Evolutionary conservation across 345 rosid species (phyloP).

Genomic region (Eucalyptus brandiana): DNA sequence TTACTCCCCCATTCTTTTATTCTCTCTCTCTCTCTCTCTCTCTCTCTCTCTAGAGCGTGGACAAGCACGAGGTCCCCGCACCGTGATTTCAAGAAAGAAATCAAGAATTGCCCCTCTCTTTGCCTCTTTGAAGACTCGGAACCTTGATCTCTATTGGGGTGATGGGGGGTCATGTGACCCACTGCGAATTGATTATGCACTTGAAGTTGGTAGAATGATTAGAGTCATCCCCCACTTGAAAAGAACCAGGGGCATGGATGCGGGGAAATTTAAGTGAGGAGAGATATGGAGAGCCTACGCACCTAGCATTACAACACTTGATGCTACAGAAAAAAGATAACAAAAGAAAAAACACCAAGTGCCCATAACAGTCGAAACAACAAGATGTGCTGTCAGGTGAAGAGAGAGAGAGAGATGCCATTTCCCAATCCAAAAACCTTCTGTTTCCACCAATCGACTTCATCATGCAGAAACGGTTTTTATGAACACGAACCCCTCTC

Average conservation of each 20-base stretch:
- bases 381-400: neutral
- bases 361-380: neutral
- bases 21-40: neutral
- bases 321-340: neutral
- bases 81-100: neutral
- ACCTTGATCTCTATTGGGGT: neutral
- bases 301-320: neutral
- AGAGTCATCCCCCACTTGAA: no score
- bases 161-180: neutral
- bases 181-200: neutral
- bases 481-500: slow-evolving; percentile 1
- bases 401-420: neutral
- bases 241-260: neutral
- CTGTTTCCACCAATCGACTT: neutral
- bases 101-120: neutral
- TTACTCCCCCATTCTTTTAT: neutral
- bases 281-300: neutral
- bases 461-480: slow-evolving; percentile 20
- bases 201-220: neutral
- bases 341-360: neutral
- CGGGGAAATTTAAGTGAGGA: neutral
- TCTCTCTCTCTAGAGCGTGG: neutral
- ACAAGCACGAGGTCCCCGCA: neutral
- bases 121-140: neutral
- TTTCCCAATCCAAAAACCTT: slow-evolving; percentile 6